Evolutionary conservation across 2,329 filamentous ascomycete genomes (phyloP).

Genomic region (Zasmidium cellare): DNA sequence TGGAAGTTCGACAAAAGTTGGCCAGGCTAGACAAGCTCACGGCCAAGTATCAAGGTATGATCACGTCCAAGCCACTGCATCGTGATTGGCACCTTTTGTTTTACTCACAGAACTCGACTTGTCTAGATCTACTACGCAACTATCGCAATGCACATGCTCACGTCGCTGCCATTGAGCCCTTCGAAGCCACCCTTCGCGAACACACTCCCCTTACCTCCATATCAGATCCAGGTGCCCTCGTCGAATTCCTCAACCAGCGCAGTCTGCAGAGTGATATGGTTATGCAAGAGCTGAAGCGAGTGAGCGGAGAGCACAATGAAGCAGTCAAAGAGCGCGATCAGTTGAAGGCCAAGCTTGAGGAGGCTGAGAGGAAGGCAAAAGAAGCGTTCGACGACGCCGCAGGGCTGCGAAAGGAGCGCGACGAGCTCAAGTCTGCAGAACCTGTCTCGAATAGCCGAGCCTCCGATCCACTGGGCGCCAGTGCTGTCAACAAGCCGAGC

Average conservation of each 20-base stretch:
- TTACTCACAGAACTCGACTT: constrained; percentile 28
- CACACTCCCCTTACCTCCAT: constrained; percentile 91
- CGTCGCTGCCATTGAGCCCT: constrained; percentile 84
- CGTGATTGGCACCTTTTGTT: constrained; percentile 30
- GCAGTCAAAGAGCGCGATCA: constrained; percentile 67
- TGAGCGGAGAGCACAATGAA: constrained; percentile 56
- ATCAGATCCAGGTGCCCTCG: constrained; percentile 75
- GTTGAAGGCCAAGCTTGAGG: constrained; percentile 73
- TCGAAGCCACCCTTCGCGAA: constrained; percentile 87
- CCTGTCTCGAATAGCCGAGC: not conserved
- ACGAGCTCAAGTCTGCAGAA: constrained; percentile 11
- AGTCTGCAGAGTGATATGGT: constrained; percentile 88
- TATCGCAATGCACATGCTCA: constrained; percentile 89
- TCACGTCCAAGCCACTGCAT: constrained; percentile 18
- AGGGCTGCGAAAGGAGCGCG: constrained; percentile 47
- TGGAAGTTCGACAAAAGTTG: constrained; percentile 73
- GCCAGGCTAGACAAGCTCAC: constrained; percentile 90
- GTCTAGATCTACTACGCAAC: constrained; percentile 79
- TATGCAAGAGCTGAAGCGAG: constrained; percentile 85
- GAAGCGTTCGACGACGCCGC: constrained; percentile 65
- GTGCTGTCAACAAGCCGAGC: not conserved
- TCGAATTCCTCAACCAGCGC: constrained; percentile 87
- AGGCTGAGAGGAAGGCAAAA: constrained; percentile 63
- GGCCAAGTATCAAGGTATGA: constrained; percentile 75
- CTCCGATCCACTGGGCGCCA: constrained; percentile 18